A percentile compares a stretch with the other conserved stretches of the same genome.
Evolutionary conservation across 345 rosid genomes (phyloP).

Genomic region (Syzygium jambos): DNA sequence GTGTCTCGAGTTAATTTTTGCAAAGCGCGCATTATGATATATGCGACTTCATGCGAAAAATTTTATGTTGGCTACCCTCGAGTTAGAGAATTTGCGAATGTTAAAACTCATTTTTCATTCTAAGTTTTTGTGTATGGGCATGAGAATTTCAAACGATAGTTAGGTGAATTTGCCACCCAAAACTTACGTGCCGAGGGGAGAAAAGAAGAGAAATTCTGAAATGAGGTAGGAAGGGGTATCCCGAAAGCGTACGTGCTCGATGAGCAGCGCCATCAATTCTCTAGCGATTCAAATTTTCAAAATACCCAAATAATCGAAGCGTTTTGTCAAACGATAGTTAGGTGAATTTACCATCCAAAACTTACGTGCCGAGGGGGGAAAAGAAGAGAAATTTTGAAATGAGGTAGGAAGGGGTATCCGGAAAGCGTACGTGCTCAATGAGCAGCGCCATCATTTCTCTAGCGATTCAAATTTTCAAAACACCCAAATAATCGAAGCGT

Average conservation of each 20-base stretch:
- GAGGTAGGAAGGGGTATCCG: neutral
- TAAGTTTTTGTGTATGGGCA: too few species aligned
- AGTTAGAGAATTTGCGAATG: neutral
- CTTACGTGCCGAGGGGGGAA: too few species aligned
- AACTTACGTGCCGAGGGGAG: too few species aligned
- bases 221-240: neutral
- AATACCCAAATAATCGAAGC: neutral
- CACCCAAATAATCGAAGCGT: neutral
- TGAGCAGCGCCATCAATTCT: neutral
- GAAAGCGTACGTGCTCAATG: neutral
- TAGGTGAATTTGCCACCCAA: too few species aligned
- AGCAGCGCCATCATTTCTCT: neutral
- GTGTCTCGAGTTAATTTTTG: neutral
- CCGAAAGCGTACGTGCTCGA: neutral
- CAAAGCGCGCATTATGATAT: neutral
- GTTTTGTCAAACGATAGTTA: too few species aligned
- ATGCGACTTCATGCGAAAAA: neutral
- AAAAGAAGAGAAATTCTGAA: neutral
- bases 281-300: rapidly evolving
- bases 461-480: neutral
- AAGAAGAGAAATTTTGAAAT: neutral
- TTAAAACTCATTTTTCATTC: too few species aligned
- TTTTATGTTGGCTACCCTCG: neutral
- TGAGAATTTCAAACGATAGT: too few species aligned
- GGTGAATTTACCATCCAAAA: too few species aligned